Evolutionary conservation across 768 basidiomycete species (phyloP).

Genomic region (Nidularia sp.): DNA sequence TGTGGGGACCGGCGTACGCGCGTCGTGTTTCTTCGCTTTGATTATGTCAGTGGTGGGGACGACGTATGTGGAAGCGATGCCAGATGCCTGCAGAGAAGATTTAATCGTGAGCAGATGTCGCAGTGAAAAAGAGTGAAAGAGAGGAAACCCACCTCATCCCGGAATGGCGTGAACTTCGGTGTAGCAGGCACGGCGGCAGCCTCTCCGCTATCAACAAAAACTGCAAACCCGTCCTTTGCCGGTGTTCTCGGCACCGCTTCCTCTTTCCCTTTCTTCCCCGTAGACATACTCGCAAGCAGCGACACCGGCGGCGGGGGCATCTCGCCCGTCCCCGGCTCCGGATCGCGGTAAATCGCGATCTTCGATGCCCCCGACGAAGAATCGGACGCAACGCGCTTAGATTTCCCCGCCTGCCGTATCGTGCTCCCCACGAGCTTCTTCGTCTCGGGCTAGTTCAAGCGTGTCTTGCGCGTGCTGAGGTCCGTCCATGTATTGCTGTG

Average conservation of each 20-base stretch:
- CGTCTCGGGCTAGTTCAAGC: slow-evolving; percentile 68
- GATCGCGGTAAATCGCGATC: slow-evolving; percentile 66
- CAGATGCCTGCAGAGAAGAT: too few species aligned
- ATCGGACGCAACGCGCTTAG: slow-evolving; percentile 46
- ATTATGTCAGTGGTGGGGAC: slow-evolving; percentile 31
- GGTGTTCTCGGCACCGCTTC: slow-evolving; percentile 20
- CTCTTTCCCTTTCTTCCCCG: slow-evolving; percentile 18
- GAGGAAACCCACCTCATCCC: slow-evolving; percentile 55
- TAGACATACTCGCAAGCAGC: slow-evolving; percentile 7
- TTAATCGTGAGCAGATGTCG: too few species aligned
- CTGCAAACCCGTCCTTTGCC: slow-evolving; percentile 25
- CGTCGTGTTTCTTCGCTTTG: slow-evolving; percentile 52
- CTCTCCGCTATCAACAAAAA: slow-evolving; percentile 32
- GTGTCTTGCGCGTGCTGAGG: slow-evolving; percentile 73
- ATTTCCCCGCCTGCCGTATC: slow-evolving; percentile 57
- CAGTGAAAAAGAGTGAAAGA: too few species aligned
- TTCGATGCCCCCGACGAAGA: slow-evolving; percentile 39
- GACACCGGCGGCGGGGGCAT: slow-evolving; percentile 29
- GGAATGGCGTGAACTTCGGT: slow-evolving; percentile 67
- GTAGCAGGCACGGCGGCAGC: slow-evolving; percentile 32
- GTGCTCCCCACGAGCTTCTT: slow-evolving; percentile 67
- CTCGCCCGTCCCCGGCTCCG: slow-evolving; percentile 34
- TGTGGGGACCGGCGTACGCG: slow-evolving; percentile 35
- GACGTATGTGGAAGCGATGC: too few species aligned
- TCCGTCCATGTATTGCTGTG: slow-evolving; percentile 57